Evolutionary conservation across 805 yeast species (phyloP), one percentile per base, ranked within the genome.

Genomic region (Schwanniomyces yamadae): DNA sequence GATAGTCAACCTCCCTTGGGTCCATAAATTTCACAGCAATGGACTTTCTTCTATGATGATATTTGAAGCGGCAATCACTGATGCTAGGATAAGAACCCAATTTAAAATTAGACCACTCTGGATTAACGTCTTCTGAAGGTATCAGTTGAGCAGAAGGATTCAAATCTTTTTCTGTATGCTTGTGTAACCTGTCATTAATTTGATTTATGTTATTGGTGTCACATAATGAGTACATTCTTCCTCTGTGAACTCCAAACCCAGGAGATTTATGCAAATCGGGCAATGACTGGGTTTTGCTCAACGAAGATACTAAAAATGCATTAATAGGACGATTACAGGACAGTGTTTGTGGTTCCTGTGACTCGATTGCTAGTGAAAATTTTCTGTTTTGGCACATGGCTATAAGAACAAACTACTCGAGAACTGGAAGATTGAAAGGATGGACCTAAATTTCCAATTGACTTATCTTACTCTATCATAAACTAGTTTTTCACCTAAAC

Each of bases 21-120:
- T 57, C 41, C 11, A 65, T 63, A 43, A 73, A 73, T 22, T 67
- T 63, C 46, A 73, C 50, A 0, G 79, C 78, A 27, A 74, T 65
- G 0, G 76, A 63, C n/a, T 68, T 59, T 24, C 75, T 50, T 29
- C 78, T 43, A 23, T 59, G 62, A 45, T 73, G 79, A 34, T 60
- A 57, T 24, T 57, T 51, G 18, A 22, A 14, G 9, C 12, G 17
- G n/a, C n/a, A n/a, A n/a, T n/a, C n/a, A n/a, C n/a, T n/a, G n/a
- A n/a, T n/a, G n/a, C n/a, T n/a, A n/a, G n/a, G n/a, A n/a, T n/a
- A n/a, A n/a, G n/a, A n/a, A n/a, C n/a, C n/a, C n/a, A n/a, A n/a
- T n/a, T n/a, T n/a, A n/a, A n/a, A n/a, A n/a, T n/a, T n/a, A n/a
- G n/a, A n/a, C n/a, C n/a, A n/a, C n/a, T n/a, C n/a, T n/a, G n/a